phyloP scores from a whole-genome alignment of 345 rosid species.

The Jatropha curcas region DNA sequence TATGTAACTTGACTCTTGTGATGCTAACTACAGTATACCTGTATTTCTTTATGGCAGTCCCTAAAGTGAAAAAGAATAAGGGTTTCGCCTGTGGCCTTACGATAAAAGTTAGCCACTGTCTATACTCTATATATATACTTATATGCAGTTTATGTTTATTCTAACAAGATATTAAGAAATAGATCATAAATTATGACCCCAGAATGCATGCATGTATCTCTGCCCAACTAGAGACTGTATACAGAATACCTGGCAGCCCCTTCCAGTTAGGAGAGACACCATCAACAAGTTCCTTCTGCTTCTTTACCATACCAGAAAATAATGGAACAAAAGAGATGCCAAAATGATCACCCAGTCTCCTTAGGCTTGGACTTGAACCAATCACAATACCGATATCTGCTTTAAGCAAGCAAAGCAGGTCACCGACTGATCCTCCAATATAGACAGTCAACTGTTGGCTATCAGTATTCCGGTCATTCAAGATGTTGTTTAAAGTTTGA shows the following conservation, averaged over 20 bases:
- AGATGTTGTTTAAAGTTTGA: neutral
- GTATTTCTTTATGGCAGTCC: constrained; percentile 6
- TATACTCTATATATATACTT: constrained; percentile 16
- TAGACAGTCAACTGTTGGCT: constrained; percentile 11
- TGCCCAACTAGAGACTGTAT: constrained; percentile 23
- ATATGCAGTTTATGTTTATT: constrained; percentile 15
- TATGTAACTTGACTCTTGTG: neutral
- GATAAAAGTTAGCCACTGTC: constrained; percentile 28
- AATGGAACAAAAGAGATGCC: constrained; percentile 18
- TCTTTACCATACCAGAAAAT: constrained; percentile 14
- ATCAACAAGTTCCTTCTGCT: constrained; percentile 16
- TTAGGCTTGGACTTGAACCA: constrained; percentile 17
- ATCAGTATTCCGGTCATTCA: neutral
- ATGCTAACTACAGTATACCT: neutral
- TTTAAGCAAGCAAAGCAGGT: constrained; percentile 19
- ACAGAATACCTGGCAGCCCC: constrained; percentile 1
- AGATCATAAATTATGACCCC: constrained; percentile 20
- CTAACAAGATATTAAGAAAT: neutral
- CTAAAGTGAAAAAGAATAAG: constrained; percentile 2
- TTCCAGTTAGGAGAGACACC: constrained; percentile 13
- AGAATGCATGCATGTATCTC: constrained; percentile 23
- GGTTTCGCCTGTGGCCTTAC: constrained; percentile 24
- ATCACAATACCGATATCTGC: constrained; percentile 29
- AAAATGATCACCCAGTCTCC: constrained; percentile 13
- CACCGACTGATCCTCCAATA: constrained; percentile 19